A percentile compares a stretch with the other conserved stretches of the same genome.
Conservation (phyloP, 768 basidiomycete species). For the Tubosaeta sp. region DNA sequence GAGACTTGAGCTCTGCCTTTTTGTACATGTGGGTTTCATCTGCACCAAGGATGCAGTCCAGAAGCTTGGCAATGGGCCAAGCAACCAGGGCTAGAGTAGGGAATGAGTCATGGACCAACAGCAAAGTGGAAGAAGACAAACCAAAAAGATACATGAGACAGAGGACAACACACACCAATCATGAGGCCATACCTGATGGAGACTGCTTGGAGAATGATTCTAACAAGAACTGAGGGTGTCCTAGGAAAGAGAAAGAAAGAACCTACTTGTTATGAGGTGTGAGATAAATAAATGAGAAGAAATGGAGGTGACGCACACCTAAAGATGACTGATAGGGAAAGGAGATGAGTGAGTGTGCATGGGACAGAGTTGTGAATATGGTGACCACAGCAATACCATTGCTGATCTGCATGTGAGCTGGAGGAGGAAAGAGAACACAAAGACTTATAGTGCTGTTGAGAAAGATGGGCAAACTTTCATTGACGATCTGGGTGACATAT, state of each 20-base stretch:
- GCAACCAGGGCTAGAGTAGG: constrained; percentile 64
- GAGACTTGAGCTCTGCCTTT: constrained; percentile 70
- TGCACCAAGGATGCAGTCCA: constrained; percentile 77
- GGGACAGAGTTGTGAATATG: constrained; percentile 56
- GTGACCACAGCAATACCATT: constrained; percentile 73
- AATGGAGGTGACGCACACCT: constrained; percentile 46
- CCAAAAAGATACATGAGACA: constrained; percentile 64
- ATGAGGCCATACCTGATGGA: constrained; percentile 74
- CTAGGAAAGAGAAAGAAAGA: not conserved
- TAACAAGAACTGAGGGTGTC: constrained; percentile 18
- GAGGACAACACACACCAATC: constrained; percentile 70
- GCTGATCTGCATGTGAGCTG: constrained; percentile 44
- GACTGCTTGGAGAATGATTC: constrained; percentile 72
- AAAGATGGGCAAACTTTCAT: constrained; percentile 82
- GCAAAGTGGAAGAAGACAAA: constrained; percentile 8
- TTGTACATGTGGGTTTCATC: constrained; percentile 74
- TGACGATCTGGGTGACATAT: constrained; percentile 54
- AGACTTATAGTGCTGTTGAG: constrained; percentile 58
- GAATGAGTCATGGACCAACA: not conserved
- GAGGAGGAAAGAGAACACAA: constrained; percentile 53
- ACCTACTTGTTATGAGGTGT: constrained; percentile 25
- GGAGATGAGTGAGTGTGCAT: not conserved
- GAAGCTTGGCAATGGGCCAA: constrained; percentile 62
- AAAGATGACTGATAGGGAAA: constrained; percentile 59
- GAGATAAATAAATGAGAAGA: not conserved